Conservation (phyloP, 1,284 basidiomycete species). For the Afroboletus lepidellus region DNA sequence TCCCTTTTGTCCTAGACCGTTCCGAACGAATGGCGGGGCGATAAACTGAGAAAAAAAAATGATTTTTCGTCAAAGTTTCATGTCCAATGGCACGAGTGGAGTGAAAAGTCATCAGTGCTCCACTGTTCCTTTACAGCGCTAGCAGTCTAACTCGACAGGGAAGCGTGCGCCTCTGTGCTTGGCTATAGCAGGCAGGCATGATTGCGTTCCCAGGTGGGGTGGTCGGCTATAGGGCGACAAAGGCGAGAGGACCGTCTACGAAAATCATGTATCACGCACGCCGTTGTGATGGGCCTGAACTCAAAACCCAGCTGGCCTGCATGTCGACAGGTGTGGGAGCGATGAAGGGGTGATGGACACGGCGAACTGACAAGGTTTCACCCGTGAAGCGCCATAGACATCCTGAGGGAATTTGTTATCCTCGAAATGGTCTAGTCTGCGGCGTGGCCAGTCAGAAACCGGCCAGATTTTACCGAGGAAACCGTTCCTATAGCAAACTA, state of each 20-base stretch:
- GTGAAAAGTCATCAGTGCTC: not conserved
- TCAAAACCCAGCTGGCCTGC: not conserved
- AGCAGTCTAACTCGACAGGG: not conserved
- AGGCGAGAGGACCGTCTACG: not conserved
- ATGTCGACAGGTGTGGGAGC: conserved; percentile 22
- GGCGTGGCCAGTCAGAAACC: conserved; percentile 3
- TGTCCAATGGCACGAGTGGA: not conserved
- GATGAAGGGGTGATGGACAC: conserved; percentile 3
- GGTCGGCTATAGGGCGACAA: conserved; percentile 5
- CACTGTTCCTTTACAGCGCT: not conserved
- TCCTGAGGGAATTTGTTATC: conserved; percentile 8
- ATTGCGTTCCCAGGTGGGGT: not conserved
- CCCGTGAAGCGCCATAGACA: not conserved
- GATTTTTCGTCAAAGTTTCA: not conserved
- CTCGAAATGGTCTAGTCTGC: conserved; percentile 22
- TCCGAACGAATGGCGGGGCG: not conserved
- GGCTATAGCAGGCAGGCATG: not conserved
- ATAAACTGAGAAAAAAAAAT: not conserved
- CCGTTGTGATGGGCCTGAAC: not conserved
- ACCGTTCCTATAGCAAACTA: not conserved
- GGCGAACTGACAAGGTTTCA: conserved; percentile 13
- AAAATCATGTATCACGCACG: not conserved
- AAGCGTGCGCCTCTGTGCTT: not conserved
- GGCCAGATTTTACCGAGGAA: conserved; percentile 1
- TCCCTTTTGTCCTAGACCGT: not conserved